Conservation (phyloP, 352 stramenopile species). For the Globisporangium camurandrum region DNA sequence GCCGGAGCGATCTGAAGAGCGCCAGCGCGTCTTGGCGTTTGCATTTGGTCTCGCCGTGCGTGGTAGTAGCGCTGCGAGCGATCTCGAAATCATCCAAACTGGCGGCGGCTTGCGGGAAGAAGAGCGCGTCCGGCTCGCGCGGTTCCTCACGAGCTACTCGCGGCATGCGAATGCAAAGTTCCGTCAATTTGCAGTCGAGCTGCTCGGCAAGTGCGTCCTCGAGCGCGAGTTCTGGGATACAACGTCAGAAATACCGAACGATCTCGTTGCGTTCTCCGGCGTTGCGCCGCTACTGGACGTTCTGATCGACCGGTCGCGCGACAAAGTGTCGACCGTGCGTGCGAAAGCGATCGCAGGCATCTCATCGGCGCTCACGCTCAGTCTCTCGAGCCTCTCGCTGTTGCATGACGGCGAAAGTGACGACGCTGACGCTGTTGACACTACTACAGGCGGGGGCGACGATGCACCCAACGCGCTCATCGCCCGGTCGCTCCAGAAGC, state of each 20-base stretch:
- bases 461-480: conserved; percentile 22
- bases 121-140: conserved; percentile 48
- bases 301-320: conserved; percentile 59
- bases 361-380: conserved; percentile 47
- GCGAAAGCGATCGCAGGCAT: conserved; percentile 77
- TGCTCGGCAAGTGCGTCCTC: conserved; percentile 57
- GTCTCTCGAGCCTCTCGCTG: conserved; percentile 27
- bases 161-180: conserved; percentile 67
- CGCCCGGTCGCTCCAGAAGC: conserved; percentile 31
- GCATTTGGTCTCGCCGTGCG: conserved; percentile 34
- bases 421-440: conserved; percentile 3
- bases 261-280: conserved; percentile 37
- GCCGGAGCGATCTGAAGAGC: conserved; percentile 62
- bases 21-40: conserved; percentile 55
- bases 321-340: conserved; percentile 75
- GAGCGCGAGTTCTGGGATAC: conserved; percentile 42
- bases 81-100: too few species aligned
- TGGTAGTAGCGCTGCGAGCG: conserved; percentile 9
- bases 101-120: conserved; percentile 28
- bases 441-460: neutral
- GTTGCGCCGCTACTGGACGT: conserved; percentile 57
- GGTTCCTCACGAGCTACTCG: conserved; percentile 73
- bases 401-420: conserved; percentile 6
- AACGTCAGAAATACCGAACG: conserved; percentile 12
- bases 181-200: conserved; percentile 74